Evolutionary conservation across 2,329 filamentous ascomycete species (phyloP), one percentile per base, ranked within the genome.

Genomic region (Sarocladium kiliense): DNA sequence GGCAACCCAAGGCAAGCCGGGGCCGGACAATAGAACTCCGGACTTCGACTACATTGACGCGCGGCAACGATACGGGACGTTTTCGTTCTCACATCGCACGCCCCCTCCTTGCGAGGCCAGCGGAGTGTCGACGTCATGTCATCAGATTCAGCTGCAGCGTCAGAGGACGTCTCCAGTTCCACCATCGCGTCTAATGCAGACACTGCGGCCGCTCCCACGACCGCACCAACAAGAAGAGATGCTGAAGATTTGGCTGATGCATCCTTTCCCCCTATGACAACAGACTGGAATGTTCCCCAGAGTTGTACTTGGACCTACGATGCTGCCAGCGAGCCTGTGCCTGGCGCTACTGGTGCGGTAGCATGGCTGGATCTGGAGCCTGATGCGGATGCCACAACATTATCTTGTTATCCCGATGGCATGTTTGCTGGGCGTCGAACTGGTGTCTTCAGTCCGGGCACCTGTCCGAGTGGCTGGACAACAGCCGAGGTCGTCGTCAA

Each of bases 281-380:
- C 70, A 16, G 64, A 62, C 44, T 74, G 71, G 71, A 68, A 58
- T 27, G 66, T 57, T 6, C 71, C 71, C 11, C 55, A 58, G 37
- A 66, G 62, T 54, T 74, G 71, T 58, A 73, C 69, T 12, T 74
- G 69, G 66, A 74, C 71, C 2, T 73, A 69, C 54, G 64, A 72
- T 54, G 61, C 64, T 39, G 64, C 67, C 47, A 60, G 64, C 27
- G 49, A 61, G 34, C 51, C 60, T 10, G 58, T 58, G 23, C 60
- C 61, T 42, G 65, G 60, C 2, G 58, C 60, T 25, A 59, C 61
- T 9, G 69, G 65, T 6, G 62, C 66, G 1, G 64, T 69, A 34
- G 71, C 70, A 26, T 73, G 66, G 63, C 60, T 74, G 14, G 71
- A 74, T 55, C 55, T 72, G 36, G 65, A 71, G 44, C 68, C 72